phyloP scores from a whole-genome alignment of 768 basidiomycete species.

The Auriscalpium microsporum region DNA sequence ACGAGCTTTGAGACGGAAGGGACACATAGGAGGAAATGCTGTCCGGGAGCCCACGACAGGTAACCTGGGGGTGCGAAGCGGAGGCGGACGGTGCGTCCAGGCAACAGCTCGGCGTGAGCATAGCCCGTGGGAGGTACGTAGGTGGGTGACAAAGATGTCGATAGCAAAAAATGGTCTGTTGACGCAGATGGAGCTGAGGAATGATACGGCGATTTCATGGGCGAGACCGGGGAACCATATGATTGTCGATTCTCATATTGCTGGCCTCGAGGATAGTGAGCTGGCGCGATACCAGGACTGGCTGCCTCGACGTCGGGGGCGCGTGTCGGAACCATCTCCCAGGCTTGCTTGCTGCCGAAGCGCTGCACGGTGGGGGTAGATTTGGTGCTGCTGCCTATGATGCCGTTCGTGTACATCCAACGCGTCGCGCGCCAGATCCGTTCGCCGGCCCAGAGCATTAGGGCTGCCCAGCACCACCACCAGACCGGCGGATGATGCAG shows the following conservation, averaged over 20 bases:
- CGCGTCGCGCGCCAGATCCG: constrained; percentile 46
- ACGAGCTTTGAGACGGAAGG: constrained; percentile 54
- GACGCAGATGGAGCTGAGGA: background rate
- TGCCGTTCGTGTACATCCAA: constrained; percentile 54
- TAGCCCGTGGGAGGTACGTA: constrained; percentile 57
- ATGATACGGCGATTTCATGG: background rate
- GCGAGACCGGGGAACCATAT: background rate
- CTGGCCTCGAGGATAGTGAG: background rate
- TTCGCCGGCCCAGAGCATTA: constrained; percentile 56
- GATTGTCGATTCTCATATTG: background rate
- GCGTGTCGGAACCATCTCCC: constrained; percentile 6
- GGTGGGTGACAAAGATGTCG: constrained; percentile 5
- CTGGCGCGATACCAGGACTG: background rate
- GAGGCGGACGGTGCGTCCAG: constrained; percentile 64
- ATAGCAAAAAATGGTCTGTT: constrained; percentile 5
- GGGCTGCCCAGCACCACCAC: constrained; percentile 62
- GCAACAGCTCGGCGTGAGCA: constrained; percentile 58
- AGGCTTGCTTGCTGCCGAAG: background rate
- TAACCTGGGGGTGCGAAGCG: constrained; percentile 49
- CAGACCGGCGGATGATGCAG: constrained; percentile 60
- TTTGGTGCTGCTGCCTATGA: constrained; percentile 25
- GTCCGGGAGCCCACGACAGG: constrained; percentile 67
- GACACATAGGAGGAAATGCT: constrained; percentile 63
- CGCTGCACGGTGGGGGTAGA: background rate
- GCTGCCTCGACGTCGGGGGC: constrained; percentile 2